Percentiles rank a stretch among this genome's conserved stretches.
phyloP scores from a whole-genome alignment of 108 stramenopile genomes.

The Skeletonema potamos region DNA sequence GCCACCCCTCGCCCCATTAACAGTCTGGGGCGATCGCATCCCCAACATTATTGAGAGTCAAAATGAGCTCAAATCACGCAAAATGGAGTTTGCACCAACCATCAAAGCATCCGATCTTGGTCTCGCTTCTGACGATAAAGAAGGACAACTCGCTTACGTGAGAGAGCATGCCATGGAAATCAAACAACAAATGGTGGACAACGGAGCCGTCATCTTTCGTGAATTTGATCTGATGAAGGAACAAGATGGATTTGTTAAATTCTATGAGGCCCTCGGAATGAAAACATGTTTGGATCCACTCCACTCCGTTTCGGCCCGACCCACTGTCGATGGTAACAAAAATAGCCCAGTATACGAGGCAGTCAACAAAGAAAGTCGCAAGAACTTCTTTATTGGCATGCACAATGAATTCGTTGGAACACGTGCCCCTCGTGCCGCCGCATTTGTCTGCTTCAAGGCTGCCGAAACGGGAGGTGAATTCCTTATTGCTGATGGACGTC shows the following conservation, averaged over 20 bases:
- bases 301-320: conserved; percentile 82
- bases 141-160: conserved; percentile 67
- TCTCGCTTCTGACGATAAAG: conserved; percentile 47
- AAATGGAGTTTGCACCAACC: conserved; percentile 70
- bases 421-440: conserved; percentile 85
- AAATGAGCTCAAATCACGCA: conserved; percentile 34
- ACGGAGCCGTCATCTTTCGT: conserved; percentile 81
- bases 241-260: conserved; percentile 79
- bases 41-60: conserved; percentile 63
- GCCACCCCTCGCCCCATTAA: conserved; percentile 70
- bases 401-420: conserved; percentile 94
- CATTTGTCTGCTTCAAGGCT: conserved; percentile 91
- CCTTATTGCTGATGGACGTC: conserved; percentile 83
- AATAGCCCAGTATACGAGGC: conserved; percentile 87
- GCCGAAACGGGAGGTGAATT: conserved; percentile 91
- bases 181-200: conserved; percentile 65
- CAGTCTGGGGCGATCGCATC: conserved; percentile 70
- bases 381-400: conserved; percentile 94
- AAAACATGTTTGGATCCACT: conserved; percentile 86
- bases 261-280: conserved; percentile 82
- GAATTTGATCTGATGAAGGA: conserved; percentile 84
- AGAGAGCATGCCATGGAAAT: conserved; percentile 68
- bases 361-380: conserved; percentile 89
- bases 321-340: conserved; percentile 83
- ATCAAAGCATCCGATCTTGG: conserved; percentile 56